phyloP scores from a whole-genome alignment of 345 rosid species.

The Rhizophora apiculata region DNA sequence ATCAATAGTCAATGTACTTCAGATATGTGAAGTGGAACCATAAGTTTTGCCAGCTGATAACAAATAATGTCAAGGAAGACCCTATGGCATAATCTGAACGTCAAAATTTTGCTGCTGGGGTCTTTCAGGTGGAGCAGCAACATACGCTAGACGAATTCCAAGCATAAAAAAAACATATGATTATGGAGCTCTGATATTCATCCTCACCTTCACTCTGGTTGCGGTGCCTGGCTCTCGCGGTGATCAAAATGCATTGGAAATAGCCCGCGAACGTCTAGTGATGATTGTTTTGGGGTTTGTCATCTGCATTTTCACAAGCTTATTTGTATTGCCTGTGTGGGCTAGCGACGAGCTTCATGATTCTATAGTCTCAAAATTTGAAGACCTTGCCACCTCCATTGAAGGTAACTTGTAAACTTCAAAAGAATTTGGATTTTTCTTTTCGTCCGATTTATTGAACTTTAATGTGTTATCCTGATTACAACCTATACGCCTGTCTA shows the following conservation, averaged over 20 bases:
- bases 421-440: background rate
- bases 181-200: constrained; percentile 70
- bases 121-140: constrained; percentile 56
- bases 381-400: constrained; percentile 52
- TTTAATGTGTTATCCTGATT: background rate
- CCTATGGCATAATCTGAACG: too few relatives aligned
- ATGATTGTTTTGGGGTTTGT: constrained; percentile 66
- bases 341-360: constrained; percentile 84
- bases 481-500: background rate
- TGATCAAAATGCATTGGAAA: constrained; percentile 35
- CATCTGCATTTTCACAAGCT: constrained; percentile 51
- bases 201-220: constrained; percentile 75
- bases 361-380: constrained; percentile 50
- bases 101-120: background rate
- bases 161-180: constrained; percentile 58
- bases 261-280: constrained; percentile 63
- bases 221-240: constrained; percentile 65
- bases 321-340: constrained; percentile 75
- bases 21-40: background rate
- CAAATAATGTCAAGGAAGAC: too few relatives aligned
- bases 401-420: constrained; percentile 41
- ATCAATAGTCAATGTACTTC: background rate
- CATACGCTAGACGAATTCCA: constrained; percentile 58
- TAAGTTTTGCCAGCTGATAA: background rate
- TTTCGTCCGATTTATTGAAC: background rate